These are phyloP conservation scores for Eucalyptus globulus DNA, from an alignment of 345 rosid species.

Conservation along the genomic window DNA sequence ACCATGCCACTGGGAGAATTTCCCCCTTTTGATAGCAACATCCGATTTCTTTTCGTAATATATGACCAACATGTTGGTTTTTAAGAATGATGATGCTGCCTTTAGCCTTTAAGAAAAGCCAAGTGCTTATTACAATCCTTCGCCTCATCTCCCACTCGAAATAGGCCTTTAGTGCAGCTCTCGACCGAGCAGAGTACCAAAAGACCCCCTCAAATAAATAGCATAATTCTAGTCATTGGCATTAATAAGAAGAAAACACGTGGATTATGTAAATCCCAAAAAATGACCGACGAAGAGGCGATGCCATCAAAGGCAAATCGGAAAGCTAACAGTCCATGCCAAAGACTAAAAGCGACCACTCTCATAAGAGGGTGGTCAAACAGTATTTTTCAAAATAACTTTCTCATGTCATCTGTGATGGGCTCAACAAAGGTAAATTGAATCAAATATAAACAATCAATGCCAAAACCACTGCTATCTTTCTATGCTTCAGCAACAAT, in stretches of 20 bases:
- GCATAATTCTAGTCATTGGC: not conserved
- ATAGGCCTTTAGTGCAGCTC: not conserved
- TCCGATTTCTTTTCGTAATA: not conserved
- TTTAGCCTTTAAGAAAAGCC: not conserved
- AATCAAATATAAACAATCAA: not conserved
- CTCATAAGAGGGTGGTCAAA: not conserved
- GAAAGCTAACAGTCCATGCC: not conserved
- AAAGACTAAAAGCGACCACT: not conserved
- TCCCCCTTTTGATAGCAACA: not conserved
- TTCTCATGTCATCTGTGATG: not conserved
- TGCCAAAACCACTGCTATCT: not conserved
- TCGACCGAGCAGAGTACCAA: not conserved
- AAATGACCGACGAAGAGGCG: not conserved
- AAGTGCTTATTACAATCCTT: not conserved
- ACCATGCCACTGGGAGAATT: not conserved
- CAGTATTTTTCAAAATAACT: not conserved
- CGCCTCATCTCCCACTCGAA: not conserved
- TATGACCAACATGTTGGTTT: not conserved
- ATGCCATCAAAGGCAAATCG: not conserved
- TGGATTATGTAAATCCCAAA: not conserved
- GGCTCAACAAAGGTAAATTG: not conserved
- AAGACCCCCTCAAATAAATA: not conserved
- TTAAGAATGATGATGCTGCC: not conserved
- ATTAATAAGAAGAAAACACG: not conserved
- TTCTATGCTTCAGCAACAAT: not conserved